A percentile compares a stretch with the other conserved stretches of the same genome.
Evolutionary conservation across 2,329 filamentous ascomycete species (phyloP).

Genomic region (Beauveria caledonica): DNA sequence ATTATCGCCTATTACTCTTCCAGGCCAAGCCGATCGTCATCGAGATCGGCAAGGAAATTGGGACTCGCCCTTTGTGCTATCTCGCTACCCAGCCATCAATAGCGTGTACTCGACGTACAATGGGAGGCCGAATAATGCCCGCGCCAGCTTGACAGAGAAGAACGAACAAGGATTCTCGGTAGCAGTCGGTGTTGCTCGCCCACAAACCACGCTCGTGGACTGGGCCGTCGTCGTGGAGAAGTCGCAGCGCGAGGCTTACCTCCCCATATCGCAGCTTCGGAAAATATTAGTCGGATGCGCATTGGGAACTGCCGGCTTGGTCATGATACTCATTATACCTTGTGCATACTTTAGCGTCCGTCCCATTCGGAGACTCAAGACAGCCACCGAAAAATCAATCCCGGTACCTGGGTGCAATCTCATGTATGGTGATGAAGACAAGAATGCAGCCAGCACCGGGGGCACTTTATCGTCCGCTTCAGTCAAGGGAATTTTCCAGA

Average conservation of each 20-base stretch:
- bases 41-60: constrained; percentile 27
- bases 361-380: constrained; percentile 69
- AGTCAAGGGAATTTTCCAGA: constrained; percentile 32
- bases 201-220: constrained; percentile 59
- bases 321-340: constrained; percentile 65
- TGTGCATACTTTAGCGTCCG: constrained; percentile 74
- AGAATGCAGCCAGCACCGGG: constrained; percentile 32
- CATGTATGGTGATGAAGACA: constrained; percentile 33
- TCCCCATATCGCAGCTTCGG: constrained; percentile 65
- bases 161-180: constrained; percentile 67
- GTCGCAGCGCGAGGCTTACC: constrained; percentile 62
- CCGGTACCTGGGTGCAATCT: constrained; percentile 53
- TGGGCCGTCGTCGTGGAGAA: constrained; percentile 83
- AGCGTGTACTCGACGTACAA: constrained; percentile 48
- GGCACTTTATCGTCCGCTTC: constrained; percentile 35
- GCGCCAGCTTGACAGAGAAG: constrained; percentile 55
- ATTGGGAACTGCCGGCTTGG: constrained; percentile 69
- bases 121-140: constrained; percentile 52
- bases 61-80: constrained; percentile 49
- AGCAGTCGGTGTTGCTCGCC: constrained; percentile 71
- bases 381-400: constrained; percentile 67
- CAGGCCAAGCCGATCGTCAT: constrained; percentile 40
- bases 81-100: constrained; percentile 54
- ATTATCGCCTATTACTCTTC: constrained; percentile 42
- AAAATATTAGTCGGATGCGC: constrained; percentile 77